phyloP scores from a whole-genome alignment of 2,329 filamentous ascomycete genomes.

The Aulographum hederae region DNA sequence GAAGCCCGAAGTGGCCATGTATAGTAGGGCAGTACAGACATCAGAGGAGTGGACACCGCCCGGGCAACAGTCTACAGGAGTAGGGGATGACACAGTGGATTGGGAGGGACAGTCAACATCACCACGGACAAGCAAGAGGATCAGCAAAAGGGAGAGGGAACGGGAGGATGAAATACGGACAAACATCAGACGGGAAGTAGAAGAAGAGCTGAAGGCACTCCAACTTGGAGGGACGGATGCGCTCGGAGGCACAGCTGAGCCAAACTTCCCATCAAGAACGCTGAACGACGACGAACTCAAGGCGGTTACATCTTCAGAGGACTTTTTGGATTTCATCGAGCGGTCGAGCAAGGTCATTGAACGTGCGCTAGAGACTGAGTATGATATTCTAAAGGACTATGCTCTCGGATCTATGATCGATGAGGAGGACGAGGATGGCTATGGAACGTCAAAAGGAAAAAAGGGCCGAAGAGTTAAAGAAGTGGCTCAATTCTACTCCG shows the following conservation, averaged over 20 bases:
- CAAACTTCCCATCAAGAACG: constrained; percentile 57
- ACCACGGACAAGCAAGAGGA: constrained; percentile 39
- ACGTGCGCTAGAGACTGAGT: constrained; percentile 83
- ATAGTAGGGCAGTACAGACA: constrained; percentile 94
- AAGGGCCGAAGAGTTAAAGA: constrained; percentile 66
- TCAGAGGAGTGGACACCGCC: constrained; percentile 50
- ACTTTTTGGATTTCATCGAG: constrained; percentile 91
- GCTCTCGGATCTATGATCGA: constrained; percentile 57
- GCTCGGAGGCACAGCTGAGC: constrained; percentile 22
- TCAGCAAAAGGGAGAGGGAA: constrained; percentile 63
- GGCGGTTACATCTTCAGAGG: constrained; percentile 78
- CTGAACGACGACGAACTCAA: constrained; percentile 72
- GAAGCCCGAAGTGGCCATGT: constrained; percentile 66
- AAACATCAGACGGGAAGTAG: constrained; percentile 72
- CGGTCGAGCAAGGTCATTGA: constrained; percentile 94
- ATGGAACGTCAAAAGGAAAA: constrained; percentile 50
- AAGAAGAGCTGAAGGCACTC: constrained; percentile 66
- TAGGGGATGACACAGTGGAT: constrained; percentile 34
- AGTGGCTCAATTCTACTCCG: constrained; percentile 82
- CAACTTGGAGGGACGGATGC: constrained; percentile 24
- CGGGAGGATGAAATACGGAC: constrained; percentile 78
- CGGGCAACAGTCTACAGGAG: constrained; percentile 3
- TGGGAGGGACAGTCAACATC: constrained; percentile 37
- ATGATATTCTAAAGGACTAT: constrained; percentile 92
- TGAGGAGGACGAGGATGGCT: constrained; percentile 61